Base-by-base conservation (phyloP, 306 rosid species). In the Cucumis melo region DNA sequence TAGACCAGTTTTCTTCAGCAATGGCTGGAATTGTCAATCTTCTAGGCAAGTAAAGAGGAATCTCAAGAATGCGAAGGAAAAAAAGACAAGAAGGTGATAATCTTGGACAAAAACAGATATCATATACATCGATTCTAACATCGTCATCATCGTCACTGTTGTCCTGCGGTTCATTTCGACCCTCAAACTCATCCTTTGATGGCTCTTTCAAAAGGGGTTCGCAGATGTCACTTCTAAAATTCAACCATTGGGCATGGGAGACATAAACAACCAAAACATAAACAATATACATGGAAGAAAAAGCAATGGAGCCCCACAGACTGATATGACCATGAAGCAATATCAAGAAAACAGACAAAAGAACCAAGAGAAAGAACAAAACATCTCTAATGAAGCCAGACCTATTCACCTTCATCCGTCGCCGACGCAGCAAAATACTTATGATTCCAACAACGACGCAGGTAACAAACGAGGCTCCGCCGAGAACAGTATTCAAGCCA, bases 31-130 rank as follows among this genome's bases (percentile, higher is more conserved):
- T 92, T 0, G 98, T 92, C 24, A 91, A 60, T 80, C 88, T 89
- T 78, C 98, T 90, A 32, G 96, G 98, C 81, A 92, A 79, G 77
- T 51, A 38, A 64, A 92, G 92, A n/a, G 96, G 98, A 15, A 92
- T 58, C 51, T 86, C 96, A 10, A 92, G 64, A 0, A 88, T 72
- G 14, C 48, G 42, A 54, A 78, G 13, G n/a, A 36, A 27, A 13
- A 12, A 10, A 42, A 76, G 53, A 50, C 79, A 77, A 5, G 73
- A 42, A 44, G 79, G 72, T 10, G 79, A 41, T 27, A 48, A 32
- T 29, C 63, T 78, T 8, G 63, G 74, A 51, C 53, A 50, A 38
- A 64, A 65, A 42, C 71, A 61, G 17, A 58, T 27, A 42, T 76
- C 71, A 10, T 60, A 42, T 41, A 68, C 36, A 34, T 71, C 81